These are phyloP conservation scores for Chrysoporthe austroafricana DNA, from an alignment of 2,329 filamentous ascomycete species.

Conservation along the genomic window DNA sequence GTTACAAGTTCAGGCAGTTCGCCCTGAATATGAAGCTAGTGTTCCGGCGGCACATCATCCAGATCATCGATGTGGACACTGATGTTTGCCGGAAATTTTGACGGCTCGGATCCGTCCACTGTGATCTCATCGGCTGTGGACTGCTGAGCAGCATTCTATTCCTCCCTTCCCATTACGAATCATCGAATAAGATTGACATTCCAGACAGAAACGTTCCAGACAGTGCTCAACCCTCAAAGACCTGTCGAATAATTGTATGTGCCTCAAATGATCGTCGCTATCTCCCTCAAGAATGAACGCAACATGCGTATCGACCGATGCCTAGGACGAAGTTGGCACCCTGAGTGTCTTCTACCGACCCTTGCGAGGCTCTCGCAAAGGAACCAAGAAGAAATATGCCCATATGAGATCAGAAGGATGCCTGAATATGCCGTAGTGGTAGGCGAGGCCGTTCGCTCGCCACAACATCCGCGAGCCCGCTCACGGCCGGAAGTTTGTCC, in stretches of 20 bases:
- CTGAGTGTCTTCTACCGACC: background rate
- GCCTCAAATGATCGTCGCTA: background rate
- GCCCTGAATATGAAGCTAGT: background rate
- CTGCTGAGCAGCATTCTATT: background rate
- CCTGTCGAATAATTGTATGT: background rate
- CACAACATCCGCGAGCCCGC: background rate
- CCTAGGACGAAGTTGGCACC: background rate
- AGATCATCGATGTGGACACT: background rate
- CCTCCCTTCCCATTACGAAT: background rate
- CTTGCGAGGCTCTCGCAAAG: background rate
- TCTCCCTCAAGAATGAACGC: background rate
- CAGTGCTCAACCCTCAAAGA: background rate
- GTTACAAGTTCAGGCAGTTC: background rate
- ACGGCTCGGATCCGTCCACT: no score
- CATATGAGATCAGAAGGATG: background rate
- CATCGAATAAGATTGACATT: background rate
- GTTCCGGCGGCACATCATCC: background rate
- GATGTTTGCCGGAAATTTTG: background rate
- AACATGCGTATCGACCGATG: background rate
- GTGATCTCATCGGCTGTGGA: background rate
- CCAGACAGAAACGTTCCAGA: background rate
- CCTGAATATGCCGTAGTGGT: background rate
- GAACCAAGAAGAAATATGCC: background rate
- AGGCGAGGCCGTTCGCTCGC: background rate
- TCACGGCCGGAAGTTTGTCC: background rate